phyloP scores from a whole-genome alignment of 805 yeast species.

The Yarrowia porcina region DNA sequence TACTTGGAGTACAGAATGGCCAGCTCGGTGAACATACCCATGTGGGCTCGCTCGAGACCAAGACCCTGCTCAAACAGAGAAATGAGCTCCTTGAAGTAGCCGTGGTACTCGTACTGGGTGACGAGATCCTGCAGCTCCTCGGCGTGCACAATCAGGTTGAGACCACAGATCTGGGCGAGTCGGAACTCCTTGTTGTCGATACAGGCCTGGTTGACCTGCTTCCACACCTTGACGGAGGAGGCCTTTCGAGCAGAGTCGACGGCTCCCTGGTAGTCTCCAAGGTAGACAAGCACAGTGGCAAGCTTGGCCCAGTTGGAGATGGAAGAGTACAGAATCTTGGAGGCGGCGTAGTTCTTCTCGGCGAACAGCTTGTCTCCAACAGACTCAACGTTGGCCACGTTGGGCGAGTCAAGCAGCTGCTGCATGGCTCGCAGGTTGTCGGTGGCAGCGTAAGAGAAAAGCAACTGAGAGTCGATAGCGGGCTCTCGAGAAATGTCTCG shows the following conservation, averaged over 20 bases:
- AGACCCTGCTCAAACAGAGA: constrained; percentile 93
- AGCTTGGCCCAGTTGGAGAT: constrained; percentile 93
- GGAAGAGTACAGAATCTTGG: constrained; percentile 78
- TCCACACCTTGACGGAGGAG: constrained; percentile 90
- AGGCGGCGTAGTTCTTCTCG: constrained; percentile 82
- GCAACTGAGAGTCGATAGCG: constrained; percentile 84
- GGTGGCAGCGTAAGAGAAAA: constrained; percentile 79
- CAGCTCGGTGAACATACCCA: constrained; percentile 99
- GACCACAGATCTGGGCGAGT: constrained; percentile 97
- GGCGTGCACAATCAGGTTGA: constrained; percentile 94
- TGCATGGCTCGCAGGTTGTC: constrained; percentile 77
- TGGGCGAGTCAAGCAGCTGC: constrained; percentile 75
- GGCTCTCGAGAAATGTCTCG: constrained; percentile 90
- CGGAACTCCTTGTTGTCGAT: constrained; percentile 92
- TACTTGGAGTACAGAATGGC: constrained; percentile 89
- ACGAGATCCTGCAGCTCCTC: constrained; percentile 93
- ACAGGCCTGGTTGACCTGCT: constrained; percentile 95
- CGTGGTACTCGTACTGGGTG: constrained; percentile 78
- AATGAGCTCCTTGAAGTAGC: constrained; percentile 87
- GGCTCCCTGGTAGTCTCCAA: constrained; percentile 91
- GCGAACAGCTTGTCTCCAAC: constrained; percentile 91
- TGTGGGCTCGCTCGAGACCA: constrained; percentile 96
- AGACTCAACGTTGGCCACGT: constrained; percentile 86
- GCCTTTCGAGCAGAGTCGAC: constrained; percentile 99
- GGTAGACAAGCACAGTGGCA: constrained; percentile 92